Percentiles rank a stretch among this genome's conserved stretches.
phyloP scores from a whole-genome alignment of 345 rosid species.

The Lepidium africanum region DNA sequence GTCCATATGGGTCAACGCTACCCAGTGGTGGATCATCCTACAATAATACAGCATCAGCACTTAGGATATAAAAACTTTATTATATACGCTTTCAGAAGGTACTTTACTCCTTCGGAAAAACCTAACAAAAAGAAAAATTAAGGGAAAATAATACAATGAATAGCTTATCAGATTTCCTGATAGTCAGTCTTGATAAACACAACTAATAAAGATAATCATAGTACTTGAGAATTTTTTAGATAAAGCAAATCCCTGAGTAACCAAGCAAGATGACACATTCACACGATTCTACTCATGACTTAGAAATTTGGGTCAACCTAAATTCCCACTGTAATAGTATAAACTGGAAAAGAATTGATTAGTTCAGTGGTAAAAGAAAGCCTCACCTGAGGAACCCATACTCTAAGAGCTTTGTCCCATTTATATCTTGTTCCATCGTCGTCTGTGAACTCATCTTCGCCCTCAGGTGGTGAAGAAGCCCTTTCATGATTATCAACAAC shows the following conservation, averaged over 20 bases:
- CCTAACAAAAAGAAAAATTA: background rate
- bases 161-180: background rate
- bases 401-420: constrained; percentile 71
- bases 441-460: constrained; percentile 88
- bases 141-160: background rate
- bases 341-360: background rate
- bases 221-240: background rate
- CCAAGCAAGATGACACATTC: constrained; percentile 10
- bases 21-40: constrained; percentile 39
- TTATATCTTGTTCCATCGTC: constrained; percentile 89
- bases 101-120: background rate
- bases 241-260: background rate
- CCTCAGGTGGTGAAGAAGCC: constrained; percentile 68
- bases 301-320: background rate
- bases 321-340: background rate
- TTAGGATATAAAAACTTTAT: background rate
- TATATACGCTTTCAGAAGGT: background rate
- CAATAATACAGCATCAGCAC: constrained; percentile 2
- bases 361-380: background rate
- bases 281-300: background rate
- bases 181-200: background rate
- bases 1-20: constrained; percentile 37
- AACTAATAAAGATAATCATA: background rate
- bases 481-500: constrained; percentile 33
- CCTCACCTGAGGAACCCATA: constrained; percentile 93